phyloP scores from a whole-genome alignment of 2,329 filamentous ascomycete genomes.

The Monilinia vaccinii-corymbosi region DNA sequence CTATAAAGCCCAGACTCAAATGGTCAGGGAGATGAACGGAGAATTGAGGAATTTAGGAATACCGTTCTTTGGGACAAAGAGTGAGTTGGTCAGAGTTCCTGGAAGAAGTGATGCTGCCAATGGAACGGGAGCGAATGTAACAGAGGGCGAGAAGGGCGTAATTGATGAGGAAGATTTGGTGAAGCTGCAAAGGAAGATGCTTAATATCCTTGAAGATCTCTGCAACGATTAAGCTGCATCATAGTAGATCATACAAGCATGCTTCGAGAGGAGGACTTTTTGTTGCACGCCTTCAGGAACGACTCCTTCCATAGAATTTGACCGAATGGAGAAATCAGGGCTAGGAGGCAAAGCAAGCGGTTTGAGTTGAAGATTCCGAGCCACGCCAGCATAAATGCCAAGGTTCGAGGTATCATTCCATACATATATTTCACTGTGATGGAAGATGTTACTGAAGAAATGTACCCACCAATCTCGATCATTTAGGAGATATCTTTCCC shows the following conservation, averaged over 20 bases:
- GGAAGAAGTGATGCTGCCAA: conserved; percentile 15
- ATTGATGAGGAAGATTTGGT: conserved; percentile 35
- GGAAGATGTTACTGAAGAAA: conserved; percentile 1
- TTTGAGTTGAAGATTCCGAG: not conserved
- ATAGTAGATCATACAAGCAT: not conserved
- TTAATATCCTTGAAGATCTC: conserved; percentile 42
- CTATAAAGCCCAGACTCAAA: conserved; percentile 47
- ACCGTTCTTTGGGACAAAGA: conserved; percentile 49
- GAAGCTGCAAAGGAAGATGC: conserved; percentile 38
- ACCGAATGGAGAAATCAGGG: conserved; percentile 2
- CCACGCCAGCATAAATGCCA: not conserved
- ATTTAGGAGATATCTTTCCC: not conserved
- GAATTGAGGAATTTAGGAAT: conserved; percentile 49
- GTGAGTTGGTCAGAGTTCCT: conserved; percentile 34
- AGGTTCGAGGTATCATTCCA: not conserved
- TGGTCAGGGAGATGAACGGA: conserved; percentile 47
- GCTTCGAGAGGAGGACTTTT: conserved; percentile 2
- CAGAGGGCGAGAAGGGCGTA: conserved; percentile 20
- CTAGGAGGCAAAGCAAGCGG: not conserved
- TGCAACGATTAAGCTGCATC: conserved; percentile 29
- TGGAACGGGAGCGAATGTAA: conserved; percentile 6
- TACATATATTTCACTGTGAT: conserved; percentile 7
- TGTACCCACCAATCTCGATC: not conserved
- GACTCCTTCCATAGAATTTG: conserved; percentile 6
- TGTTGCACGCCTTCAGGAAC: conserved; percentile 12